Base-by-base conservation (phyloP, 805 yeast species). In the Monosporozyma unispora region DNA sequence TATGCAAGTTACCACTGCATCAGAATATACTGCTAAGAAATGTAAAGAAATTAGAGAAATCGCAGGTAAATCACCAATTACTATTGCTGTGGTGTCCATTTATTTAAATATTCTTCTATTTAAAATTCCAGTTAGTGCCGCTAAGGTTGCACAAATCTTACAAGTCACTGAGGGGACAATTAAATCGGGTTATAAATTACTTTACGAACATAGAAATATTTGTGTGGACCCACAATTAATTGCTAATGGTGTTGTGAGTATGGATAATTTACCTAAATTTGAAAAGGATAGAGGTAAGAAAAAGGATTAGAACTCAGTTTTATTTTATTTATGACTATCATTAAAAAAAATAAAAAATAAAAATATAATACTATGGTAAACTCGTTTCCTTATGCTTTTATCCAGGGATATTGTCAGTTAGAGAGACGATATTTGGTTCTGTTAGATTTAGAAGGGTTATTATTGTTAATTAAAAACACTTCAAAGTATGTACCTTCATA, bases 141-240 rank as follows among this genome's bases (percentile, higher is more conserved):
- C 84, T 1, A 84, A 80, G 60, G 91, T 93, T 50, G 87, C 96
- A 11, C 96, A 88, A 57, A 86, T 86, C 58, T 80, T 96, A 16
- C 98, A 96, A 57, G 98, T 93, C 18, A 86, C 96, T 60, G 99
- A 93, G 64, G 97, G 98, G 57, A 93, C 99, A 1, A 90, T 93
- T 59, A 88, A 93, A 67, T 87, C 96, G 1, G 82, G 93, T 42
- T 93, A 88, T 64, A 86, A 86, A 65, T 82, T 82, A 41, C 72
- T 93, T 68, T 83, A 78, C 62, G 89, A 86, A 53, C 87, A 84
- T 52, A 79, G 78, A 58, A 81, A 79, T 29, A 74, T 76, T 57
- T 75, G 89, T 44, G 76, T 89, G 5, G 69, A 64, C 45, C 67
- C 68, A 23, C 64, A 64, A 45, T 54, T 64, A 33, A 58, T 61